Evolutionary conservation across 2,329 filamentous ascomycete genomes (phyloP), one percentile per base, ranked within the genome.

Genomic region (Gnomoniopsis sp.): DNA sequence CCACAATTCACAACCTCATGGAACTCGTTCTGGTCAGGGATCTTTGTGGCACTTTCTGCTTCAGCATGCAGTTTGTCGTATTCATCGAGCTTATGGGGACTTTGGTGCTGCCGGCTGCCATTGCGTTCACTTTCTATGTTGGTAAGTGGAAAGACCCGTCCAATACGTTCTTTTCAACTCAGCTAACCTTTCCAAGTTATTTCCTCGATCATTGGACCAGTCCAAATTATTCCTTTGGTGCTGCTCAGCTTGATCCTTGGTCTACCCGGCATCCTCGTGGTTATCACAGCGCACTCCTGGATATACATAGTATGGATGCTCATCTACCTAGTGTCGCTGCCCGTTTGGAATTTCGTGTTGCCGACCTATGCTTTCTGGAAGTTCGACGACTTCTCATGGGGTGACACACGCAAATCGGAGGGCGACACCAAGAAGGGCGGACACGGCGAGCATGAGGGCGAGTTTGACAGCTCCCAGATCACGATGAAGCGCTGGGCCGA

Each of bases 301-400:
- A 89, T 90, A 1, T 99, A 99, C 70, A 88, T 99, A 46, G 75
- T 89, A 47, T 99, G 95, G 95, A 98, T 99, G 95, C 72, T 95
- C 47, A 95, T 98, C 74, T 99, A 99, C 74, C 85, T 99, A 19
- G 55, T 93, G 49, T 96, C 95, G 1, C 85, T 99, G 1, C 96
- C 96, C 0, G 84, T 99, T 59, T 99, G 95, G 95, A 99, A 99
- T 75, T 96, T 99, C 72, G 82, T 99, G 41, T 86, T 99, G 10
- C 95, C 95, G 0, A 85, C 86, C 8, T 99, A 99, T 71, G 89
- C 95, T 3, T 99, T 93, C 80, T 99, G 95, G 95, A 98, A 99
- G 77, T 99, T 99, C 72, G 95, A 99, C 72, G 95, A 99, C 78
- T 99, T 99, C 80, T 96, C 90, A 58, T 99, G 95, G 95, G 95